These are phyloP conservation scores for Flaveria linearis DNA, from an alignment of 129 eudicot species.

Conservation along the genomic window DNA sequence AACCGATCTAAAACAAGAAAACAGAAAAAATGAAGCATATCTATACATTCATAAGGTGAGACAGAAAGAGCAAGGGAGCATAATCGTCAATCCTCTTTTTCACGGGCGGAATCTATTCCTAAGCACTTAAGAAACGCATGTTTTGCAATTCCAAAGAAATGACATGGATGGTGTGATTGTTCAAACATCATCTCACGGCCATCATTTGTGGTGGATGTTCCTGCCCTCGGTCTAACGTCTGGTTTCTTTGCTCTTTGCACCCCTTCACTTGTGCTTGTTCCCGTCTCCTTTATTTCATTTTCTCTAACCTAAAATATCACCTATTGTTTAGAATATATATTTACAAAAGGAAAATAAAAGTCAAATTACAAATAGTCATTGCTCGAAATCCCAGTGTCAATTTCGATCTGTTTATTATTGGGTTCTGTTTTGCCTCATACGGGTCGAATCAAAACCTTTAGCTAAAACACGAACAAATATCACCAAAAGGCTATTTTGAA, in stretches of 20 bases:
- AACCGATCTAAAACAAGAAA: constrained; percentile 19
- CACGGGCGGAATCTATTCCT: constrained; percentile 48
- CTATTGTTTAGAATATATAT: background rate
- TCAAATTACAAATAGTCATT: background rate
- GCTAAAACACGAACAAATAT: background rate
- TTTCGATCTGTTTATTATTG: too few species aligned
- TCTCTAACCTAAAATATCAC: constrained; percentile 46
- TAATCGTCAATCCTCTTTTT: constrained; percentile 18
- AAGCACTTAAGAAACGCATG: constrained; percentile 72
- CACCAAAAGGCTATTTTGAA: background rate
- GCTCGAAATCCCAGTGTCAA: too few species aligned
- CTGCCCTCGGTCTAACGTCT: constrained; percentile 32
- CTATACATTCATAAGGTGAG: constrained; percentile 25
- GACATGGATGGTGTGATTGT: constrained; percentile 58
- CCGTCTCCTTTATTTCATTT: constrained; percentile 36
- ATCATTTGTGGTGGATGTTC: constrained; percentile 33
- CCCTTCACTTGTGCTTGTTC: constrained; percentile 39
- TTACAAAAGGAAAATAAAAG: background rate
- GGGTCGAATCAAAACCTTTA: background rate
- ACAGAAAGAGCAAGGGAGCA: background rate
- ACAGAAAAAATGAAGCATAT: constrained; percentile 1
- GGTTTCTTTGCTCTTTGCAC: constrained; percentile 36
- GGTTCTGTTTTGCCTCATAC: background rate
- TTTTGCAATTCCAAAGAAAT: constrained; percentile 60
- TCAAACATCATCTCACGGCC: constrained; percentile 22